Evolutionary conservation across 257 asterid genomes (phyloP), one percentile per base, ranked within the genome.

Genomic region (Jacaranda mimosifolia): DNA sequence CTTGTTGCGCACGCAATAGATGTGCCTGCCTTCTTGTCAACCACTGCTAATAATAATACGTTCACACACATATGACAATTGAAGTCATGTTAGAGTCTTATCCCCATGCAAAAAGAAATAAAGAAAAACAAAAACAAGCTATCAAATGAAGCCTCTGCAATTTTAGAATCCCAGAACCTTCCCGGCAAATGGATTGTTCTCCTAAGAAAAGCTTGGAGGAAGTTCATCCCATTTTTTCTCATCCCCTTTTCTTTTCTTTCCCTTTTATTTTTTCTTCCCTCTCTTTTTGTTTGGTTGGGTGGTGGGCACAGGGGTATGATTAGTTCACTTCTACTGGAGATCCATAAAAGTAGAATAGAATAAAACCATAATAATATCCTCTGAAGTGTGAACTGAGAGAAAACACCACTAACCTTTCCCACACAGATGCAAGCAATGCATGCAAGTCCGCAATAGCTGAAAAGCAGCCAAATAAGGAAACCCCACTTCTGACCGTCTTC

Each of bases 401-500:
- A 82, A 78, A 42, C 40, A 70, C n/a, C 32, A 77, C 91, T 73
- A 80, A 92, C 98, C 98, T 92, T 94, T 85, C 95, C 97, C 72
- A 84, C 46, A 71, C 93, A 85, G 77, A 91, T 81, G 88, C 97
- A 86, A 86, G 92, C 96, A 53, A 92, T 84, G 85, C 97, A 93
- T 56, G 86, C 72, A 62, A 94, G 98, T 75, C 98, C 99, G 80
- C 97, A 96, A 84, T 90, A 96, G 89, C 99, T 93, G 87, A 96
- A 93, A 67, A 93, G 90, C 80, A 96, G 86, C 97, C 98, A 96
- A 84, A 96, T 96, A 57, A 91, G 97, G 83, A 93, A 96, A 65
- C 98, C 99, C 99, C 98, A 93, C 70, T 93, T 93, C 86, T 96
- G 98, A 77, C 98, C 99, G 63, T 95, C 97, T 89, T 93, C 91